Evolutionary conservation across 2,329 filamentous ascomycete genomes (phyloP), one percentile per base, ranked within the genome.

Genomic region (Diplodia corticola): DNA sequence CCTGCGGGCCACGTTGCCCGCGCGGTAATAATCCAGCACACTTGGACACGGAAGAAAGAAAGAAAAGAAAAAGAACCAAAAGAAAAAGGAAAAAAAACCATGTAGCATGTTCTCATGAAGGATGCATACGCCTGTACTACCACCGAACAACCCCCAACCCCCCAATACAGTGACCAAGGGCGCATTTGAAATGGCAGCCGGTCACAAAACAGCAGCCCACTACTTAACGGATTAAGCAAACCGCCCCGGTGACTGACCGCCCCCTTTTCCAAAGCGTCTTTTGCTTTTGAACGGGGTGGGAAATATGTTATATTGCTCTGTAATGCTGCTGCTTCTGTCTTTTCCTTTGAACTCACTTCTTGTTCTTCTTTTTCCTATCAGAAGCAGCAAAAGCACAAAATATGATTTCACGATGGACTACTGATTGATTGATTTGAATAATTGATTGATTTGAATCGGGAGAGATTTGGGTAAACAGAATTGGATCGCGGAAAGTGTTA

Each of bases 51-150:
- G n/a, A n/a, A n/a, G n/a, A n/a, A 28, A 22, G 10, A 7, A 15
- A 33, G 9, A 60, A 20, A 9, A 17, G 17, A 49, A 63, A 37
- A 12, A 20, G 51, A 28, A 22, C 33, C 15, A 15, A 24, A 63
- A 33, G 22, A 28, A 28, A 17, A 53, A 44, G 20, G 44, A 17
- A 40, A 17, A 37, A 63, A 51, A 17, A 44, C 12, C 26, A 12
- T 33, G 33, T 35, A 44, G 20, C 15, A 61, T 64, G 48, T 53
- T 20, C 46, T 44, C 60, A 54, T 53, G 33, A 40, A 53, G 33
- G 60, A 64, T 64, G 53, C 37, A 44, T 30, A 63, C 35, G 28
- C n/a, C 60, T 53, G 57, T 61, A 61, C 40, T 61, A 61, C n/a
- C n/a, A 61, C 22, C 26, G 5, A 17, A 37, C 46, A 61, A 10